Conservation (phyloP, 345 rosid species). For the Eucalyptus pauciflora region DNA sequence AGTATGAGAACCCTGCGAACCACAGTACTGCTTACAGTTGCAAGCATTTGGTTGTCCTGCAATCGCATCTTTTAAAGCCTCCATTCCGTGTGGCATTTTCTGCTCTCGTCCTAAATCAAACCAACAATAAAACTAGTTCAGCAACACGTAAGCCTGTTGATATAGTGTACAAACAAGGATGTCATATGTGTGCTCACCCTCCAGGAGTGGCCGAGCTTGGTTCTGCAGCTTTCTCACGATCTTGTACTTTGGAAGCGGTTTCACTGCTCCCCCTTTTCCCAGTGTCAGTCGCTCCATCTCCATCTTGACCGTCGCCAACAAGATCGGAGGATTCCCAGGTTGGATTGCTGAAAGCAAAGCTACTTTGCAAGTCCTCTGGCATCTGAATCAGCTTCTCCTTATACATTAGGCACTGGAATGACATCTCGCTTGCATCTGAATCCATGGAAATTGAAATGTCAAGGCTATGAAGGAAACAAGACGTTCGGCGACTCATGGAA, state of each 20-base stretch:
- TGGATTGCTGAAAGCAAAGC: not conserved
- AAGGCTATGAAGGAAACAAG: not conserved
- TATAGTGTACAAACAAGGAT: not conserved
- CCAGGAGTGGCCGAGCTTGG: not conserved
- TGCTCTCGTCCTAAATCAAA: not conserved
- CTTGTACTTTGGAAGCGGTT: not conserved
- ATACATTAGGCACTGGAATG: not conserved
- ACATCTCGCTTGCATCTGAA: not conserved
- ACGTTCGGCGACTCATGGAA: not conserved
- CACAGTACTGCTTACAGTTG: slow-evolving; percentile 24
- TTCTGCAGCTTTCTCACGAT: not conserved
- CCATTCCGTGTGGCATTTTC: not conserved
- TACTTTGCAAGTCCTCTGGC: not conserved
- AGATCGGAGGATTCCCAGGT: not conserved
- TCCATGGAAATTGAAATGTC: not conserved
- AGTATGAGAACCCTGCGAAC: not conserved
- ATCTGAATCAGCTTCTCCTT: not conserved
- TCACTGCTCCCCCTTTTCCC: not conserved
- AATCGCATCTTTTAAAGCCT: slow-evolving; percentile 26
- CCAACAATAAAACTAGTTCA: not conserved
- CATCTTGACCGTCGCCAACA: not conserved
- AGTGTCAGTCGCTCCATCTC: not conserved
- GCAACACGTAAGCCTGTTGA: not conserved
- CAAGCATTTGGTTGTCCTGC: slow-evolving; percentile 28
- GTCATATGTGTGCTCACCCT: not conserved